Conservation (phyloP, 441 rosid species). For the Adansonia grandidieri region DNA sequence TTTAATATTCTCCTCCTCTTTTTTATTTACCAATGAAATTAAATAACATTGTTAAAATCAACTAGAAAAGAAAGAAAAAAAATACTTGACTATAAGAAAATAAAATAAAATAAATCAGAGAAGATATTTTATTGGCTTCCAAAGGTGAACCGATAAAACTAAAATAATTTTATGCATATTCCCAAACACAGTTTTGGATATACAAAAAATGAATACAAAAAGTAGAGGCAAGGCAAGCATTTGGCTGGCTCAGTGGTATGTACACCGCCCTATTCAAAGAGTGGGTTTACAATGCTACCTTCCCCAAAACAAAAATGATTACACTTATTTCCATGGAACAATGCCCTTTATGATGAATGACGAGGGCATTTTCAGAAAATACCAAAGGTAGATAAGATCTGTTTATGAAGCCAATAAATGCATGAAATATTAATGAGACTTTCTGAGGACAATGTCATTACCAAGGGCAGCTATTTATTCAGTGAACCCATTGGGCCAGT, state of each 20-base stretch:
- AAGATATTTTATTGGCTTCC: neutral
- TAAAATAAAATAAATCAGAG: neutral
- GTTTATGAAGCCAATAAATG: too few species aligned
- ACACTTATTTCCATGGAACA: neutral
- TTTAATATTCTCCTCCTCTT: neutral
- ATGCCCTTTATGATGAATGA: neutral
- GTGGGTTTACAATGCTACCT: neutral
- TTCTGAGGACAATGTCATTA: neutral
- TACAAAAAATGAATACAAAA: neutral
- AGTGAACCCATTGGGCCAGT: too few species aligned
- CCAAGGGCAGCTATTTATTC: too few species aligned
- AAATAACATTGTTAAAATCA: neutral
- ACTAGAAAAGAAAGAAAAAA: neutral
- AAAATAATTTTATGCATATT: neutral
- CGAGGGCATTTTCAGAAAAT: neutral
- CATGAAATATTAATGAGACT: neutral
- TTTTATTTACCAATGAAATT: constrained; percentile 5
- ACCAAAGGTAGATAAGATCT: neutral
- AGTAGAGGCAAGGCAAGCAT: too few species aligned
- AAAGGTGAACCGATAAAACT: neutral
- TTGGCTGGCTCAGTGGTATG: too few species aligned
- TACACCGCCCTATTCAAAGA: neutral
- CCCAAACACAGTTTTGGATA: neutral
- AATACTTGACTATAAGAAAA: neutral
- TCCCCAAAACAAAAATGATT: neutral